Evolutionary conservation across 345 rosid species (phyloP), one percentile per base, ranked within the genome.

Genomic region (Ceriops zippeliana): DNA sequence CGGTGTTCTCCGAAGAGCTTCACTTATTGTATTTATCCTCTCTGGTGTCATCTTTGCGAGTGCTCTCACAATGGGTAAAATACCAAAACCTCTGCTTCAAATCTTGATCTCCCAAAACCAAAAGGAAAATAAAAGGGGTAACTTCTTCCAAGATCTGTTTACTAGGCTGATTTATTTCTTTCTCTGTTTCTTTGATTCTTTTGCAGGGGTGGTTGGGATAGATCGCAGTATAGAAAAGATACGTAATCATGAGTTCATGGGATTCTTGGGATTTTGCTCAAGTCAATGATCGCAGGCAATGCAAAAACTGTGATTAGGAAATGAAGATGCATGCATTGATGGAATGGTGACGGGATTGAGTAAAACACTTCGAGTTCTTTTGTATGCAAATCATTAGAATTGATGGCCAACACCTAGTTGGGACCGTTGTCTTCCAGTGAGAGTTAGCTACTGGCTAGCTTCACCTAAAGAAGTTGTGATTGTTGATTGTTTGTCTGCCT

Each of bases 11-110:
- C 71, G 31, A 76, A 83, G 98, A 81, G 95, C 88, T 63, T 88
- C 96, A 1, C 35, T 88, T 46, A 89, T 88, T 0, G 85, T 88
- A 1, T 91, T 93, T 74, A 85, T 91, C 71, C 97, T 89, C 31
- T 88, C 93, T 20, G 89, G 84, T 35, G 96, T 91, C 76, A 89
- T 86, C 21, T 93, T 88, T 78, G 95, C 87, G 0, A 88, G 93
- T 77, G 96, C 96, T 62, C 74, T 93, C 62, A 86, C 89, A 42
- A 87, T 89, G 97, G 96, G 96, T 87, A 84, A 61, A 70, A 7
- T 30, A 22, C 17, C 2, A 32, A 20, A 20, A 34, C 17, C 31
- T 56, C 34, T 5, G 30, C 8, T 27, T 65, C 13, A 27, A 30
- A 11, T 30, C 38, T 7, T 66, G 17, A 16, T 32, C 17, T 56